Conservation (phyloP, 306 rosid genomes). For the Fagus sylvatica region DNA sequence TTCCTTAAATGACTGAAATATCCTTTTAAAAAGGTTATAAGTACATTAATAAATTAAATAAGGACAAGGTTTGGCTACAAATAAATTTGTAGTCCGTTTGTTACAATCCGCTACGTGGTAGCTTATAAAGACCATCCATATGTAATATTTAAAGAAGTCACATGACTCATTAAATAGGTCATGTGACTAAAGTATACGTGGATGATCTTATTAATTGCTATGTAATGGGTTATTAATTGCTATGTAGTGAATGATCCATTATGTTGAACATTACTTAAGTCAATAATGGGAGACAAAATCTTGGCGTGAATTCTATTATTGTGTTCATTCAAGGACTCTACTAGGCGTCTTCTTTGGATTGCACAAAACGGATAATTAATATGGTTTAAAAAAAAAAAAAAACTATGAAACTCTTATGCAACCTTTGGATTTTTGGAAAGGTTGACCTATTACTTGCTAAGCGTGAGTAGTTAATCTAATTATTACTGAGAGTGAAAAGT, state of each 20-base stretch:
- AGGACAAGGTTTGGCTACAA: not conserved
- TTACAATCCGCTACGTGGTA: no score
- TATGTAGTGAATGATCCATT: not conserved
- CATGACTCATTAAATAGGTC: no score
- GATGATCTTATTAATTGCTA: no score
- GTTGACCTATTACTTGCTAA: slow-evolving; percentile 27
- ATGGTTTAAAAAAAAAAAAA: not conserved
- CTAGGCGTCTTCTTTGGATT: slow-evolving; percentile 40
- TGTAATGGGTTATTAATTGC: no score
- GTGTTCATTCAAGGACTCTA: slow-evolving; percentile 39
- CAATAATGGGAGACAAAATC: not conserved
- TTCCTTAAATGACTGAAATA: not conserved
- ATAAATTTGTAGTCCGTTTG: no score
- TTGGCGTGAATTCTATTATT: not conserved
- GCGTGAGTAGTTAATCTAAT: slow-evolving; percentile 2
- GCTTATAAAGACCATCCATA: no score
- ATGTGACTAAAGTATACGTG: no score
- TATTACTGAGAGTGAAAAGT: not conserved
- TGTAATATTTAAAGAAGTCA: no score
- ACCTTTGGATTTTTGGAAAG: slow-evolving; percentile 18
- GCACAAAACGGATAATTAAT: not conserved
- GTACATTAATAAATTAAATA: slow-evolving; percentile 31
- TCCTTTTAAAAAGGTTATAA: slow-evolving; percentile 6
- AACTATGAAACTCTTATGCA: slow-evolving; percentile 28
- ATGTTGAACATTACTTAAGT: not conserved